Base-by-base conservation (phyloP, 2,329 filamentous ascomycete genomes). In the Mariannaea sp. region DNA sequence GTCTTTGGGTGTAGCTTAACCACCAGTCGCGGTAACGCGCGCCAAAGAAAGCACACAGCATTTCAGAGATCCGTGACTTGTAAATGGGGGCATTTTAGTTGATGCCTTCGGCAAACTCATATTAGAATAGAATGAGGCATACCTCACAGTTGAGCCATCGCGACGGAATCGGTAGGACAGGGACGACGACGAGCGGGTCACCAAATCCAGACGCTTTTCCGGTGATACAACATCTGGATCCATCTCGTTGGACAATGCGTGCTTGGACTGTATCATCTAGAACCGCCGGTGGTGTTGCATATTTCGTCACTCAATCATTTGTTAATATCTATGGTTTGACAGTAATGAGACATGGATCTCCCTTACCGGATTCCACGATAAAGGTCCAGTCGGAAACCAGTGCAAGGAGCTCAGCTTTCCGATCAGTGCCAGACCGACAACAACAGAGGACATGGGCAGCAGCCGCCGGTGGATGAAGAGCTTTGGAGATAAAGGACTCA, bases 11-110 rank as follows among this genome's bases (percentile, higher is more conserved):
- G 49, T 66, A 68, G 3, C 48, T 48, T n/a, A 70, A 49, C 69
- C 69, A 71, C 68, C 68, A 71, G 50, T 70, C 65, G 1, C 36
- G 57, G 45, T 71, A 70, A 1, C 55, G 52, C 4, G 47, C 58
- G 2, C 59, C 55, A 40, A 71, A 70, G 56, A 70, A 71, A n/a
- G 62, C 68, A 14, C 58, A 55, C 7, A 68, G 60, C 17, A 58
- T 50, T 12, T 51, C 36, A 10, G 8, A 16, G 14, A 57, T 45
- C 5, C 38, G 41, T 2, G 46, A 27, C 29, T 54, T 51, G n/a
- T 10, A 17, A 4, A n/a, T 29, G 13, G 9, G n/a, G n/a, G n/a
- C n/a, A 26, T 20, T 19, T 43, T 6, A 48, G 24, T 27, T n/a
- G n/a, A n/a, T n/a, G n/a, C n/a, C n/a, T n/a, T n/a, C n/a, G n/a